Evolutionary conservation across 139 green algal species (phyloP).

Genomic region (Picochlorum sp.): DNA sequence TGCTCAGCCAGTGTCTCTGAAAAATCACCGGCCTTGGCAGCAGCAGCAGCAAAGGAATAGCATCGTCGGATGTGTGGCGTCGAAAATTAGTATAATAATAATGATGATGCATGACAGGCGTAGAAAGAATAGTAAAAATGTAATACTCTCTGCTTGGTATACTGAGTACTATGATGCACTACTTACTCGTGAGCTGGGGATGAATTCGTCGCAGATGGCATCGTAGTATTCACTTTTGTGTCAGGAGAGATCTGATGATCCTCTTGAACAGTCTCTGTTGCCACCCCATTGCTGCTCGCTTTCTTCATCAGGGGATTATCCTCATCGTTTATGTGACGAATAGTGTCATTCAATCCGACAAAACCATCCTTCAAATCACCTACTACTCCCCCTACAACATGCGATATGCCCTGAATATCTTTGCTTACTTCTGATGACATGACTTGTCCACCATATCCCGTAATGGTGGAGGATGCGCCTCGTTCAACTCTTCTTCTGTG

Average conservation of each 20-base stretch:
- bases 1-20: too few species aligned
- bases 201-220: too few species aligned
- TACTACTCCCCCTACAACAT: neutral
- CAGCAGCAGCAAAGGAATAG: neutral
- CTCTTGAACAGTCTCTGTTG: neutral
- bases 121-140: neutral
- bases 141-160: neutral
- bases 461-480: neutral
- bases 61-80: too few species aligned
- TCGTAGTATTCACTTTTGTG: neutral
- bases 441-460: neutral
- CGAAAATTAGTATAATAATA: too few species aligned
- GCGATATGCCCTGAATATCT: neutral
- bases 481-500: constrained; percentile 15
- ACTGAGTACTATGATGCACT: neutral
- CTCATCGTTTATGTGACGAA: neutral
- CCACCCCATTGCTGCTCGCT: neutral
- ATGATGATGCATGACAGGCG: too few species aligned
- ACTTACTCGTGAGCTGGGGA: too few species aligned
- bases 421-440: neutral
- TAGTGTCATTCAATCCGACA: neutral
- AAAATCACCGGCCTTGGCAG: neutral
- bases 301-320: neutral
- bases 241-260: neutral
- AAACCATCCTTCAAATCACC: neutral